Evolutionary conservation across 306 rosid genomes (phyloP).

Genomic region (Pyrus bretschneideri): DNA sequence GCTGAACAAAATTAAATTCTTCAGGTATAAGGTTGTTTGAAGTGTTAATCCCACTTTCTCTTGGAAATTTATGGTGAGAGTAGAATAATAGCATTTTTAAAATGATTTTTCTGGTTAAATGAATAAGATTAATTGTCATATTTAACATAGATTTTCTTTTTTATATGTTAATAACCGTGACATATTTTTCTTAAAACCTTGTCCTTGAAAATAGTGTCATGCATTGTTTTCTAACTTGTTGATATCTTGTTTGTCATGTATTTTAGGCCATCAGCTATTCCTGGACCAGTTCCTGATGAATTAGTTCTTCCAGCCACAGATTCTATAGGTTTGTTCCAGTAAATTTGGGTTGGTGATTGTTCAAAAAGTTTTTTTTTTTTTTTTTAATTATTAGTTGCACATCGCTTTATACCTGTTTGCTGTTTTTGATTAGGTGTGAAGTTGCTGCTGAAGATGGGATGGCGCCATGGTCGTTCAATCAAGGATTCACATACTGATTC

Average conservation of each 20-base stretch:
- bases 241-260: slow-evolving; percentile 2
- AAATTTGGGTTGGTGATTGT: slow-evolving; percentile 3
- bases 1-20: too few species aligned
- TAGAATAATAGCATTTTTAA: too few species aligned
- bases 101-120: too few species aligned
- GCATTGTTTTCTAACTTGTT: slow-evolving; percentile 14
- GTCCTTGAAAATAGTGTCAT: background rate
- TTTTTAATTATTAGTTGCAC: background rate
- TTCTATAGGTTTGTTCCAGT: slow-evolving; percentile 68
- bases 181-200: background rate
- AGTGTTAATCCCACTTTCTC: too few species aligned
- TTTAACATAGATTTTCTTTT: background rate
- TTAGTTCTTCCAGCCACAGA: slow-evolving; percentile 76
- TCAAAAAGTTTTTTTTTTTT: background rate
- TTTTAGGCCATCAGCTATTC: slow-evolving; percentile 80
- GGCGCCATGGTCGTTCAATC: slow-evolving; percentile 93
- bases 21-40: too few species aligned
- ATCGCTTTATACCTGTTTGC: slow-evolving; percentile 10
- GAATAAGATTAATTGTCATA: too few species aligned
- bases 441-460: slow-evolving; percentile 93
- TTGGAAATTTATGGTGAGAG: too few species aligned
- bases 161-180: too few species aligned
- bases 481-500: slow-evolving; percentile 69
- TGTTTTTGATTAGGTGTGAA: slow-evolving; percentile 57
- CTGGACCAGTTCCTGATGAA: slow-evolving; percentile 96